Percentiles rank a stretch among this genome's conserved stretches.
Evolutionary conservation across 495 filamentous ascomycete species (phyloP).

Genomic region (Terfezia boudieri): DNA sequence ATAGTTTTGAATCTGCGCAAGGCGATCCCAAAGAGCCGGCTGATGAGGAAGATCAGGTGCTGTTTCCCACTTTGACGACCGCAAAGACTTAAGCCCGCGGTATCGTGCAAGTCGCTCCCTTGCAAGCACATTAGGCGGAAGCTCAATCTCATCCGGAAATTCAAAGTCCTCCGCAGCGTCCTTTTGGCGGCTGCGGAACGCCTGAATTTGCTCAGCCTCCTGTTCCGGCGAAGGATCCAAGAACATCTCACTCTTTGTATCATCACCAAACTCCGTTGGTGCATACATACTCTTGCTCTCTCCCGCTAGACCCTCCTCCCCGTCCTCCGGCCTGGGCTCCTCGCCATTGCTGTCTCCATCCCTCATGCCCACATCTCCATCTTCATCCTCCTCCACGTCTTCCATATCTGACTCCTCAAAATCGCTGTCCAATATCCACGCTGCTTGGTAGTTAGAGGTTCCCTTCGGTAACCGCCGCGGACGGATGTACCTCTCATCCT

Average conservation of each 20-base stretch:
- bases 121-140: constrained; percentile 68
- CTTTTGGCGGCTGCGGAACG: constrained; percentile 53
- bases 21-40: constrained; percentile 68
- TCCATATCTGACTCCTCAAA: constrained; percentile 70
- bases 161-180: constrained; percentile 77
- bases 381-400: constrained; percentile 35
- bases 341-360: constrained; percentile 18
- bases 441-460: constrained; percentile 79
- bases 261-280: constrained; percentile 45
- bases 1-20: constrained; percentile 69
- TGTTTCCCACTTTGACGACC: constrained; percentile 68
- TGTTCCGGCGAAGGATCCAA: constrained; percentile 69
- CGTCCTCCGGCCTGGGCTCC: constrained; percentile 41
- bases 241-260: constrained; percentile 76
- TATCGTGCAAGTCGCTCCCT: constrained; percentile 68
- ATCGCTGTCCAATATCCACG: constrained; percentile 68
- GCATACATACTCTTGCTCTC: constrained; percentile 54
- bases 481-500: constrained; percentile 33
- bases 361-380: constrained; percentile 27
- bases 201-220: constrained; percentile 53
- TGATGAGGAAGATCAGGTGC: constrained; percentile 65
- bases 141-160: constrained; percentile 92
- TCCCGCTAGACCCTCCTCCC: constrained; percentile 46
- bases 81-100: constrained; percentile 71
- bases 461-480: constrained; percentile 70